Base-by-base conservation (phyloP, 352 stramenopile genomes). In the Peronospora belbahrii region DNA sequence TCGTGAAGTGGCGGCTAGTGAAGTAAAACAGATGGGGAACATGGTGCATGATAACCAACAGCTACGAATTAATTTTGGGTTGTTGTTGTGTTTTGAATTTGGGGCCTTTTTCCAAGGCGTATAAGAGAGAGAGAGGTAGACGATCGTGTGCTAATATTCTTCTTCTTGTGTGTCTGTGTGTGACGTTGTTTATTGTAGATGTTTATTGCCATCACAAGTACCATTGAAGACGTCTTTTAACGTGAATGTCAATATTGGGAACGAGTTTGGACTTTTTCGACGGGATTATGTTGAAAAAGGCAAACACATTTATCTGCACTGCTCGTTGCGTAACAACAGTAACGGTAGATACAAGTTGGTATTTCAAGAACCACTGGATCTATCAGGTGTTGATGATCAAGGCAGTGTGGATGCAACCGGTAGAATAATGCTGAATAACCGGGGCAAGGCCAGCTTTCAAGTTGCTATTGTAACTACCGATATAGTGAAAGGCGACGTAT, bases 21-120 rank as follows among this genome's bases (percentile, higher is more conserved):
- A 90, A 32, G 45, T 65, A 15, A 52, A 70, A 32, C 67, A 83
- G 31, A 70, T 88, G 42, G 74, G 70, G 19, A 83, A 80, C 10
- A 83, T 90, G 61, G 78, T 90, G 37, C 75, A 86, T 31, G 69
- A 77, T 34, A 77, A 85, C 52, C 78, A 90, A 54, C 73, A 86
- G 50, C 61, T 90, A 1, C 67, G 78, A 11, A 76, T 90, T 44
- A 90, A 88, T 57, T 88, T 86, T 59, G 78, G 74, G 72, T 83
- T n/a, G n/a, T n/a, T n/a, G n/a, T n/a, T n/a, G n/a, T n/a, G n/a
- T n/a, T n/a, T n/a, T n/a, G n/a, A n/a, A n/a, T n/a, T n/a, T n/a
- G n/a, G n/a, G n/a, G n/a, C n/a, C n/a, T n/a, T n/a, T n/a, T n/a
- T n/a, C n/a, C n/a, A n/a, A n/a, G n/a, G n/a, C n/a, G n/a, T n/a